Evolutionary conservation across 257 asterid genomes (phyloP), one percentile per base, ranked within the genome.

Genomic region (Petunia axillaris): DNA sequence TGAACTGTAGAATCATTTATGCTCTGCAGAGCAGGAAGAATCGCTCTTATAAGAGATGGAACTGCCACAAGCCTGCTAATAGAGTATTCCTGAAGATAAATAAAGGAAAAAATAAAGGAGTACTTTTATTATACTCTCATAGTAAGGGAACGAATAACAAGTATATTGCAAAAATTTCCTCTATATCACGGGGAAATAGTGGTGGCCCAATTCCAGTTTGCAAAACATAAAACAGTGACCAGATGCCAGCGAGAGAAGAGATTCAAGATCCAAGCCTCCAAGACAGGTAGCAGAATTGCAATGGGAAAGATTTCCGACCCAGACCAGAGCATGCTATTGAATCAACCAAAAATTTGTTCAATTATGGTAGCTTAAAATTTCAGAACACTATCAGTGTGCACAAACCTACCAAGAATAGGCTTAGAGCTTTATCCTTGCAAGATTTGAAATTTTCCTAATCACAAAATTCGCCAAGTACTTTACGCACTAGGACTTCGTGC

Each of bases 31-130:
- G 87, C 85, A 63, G 97, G 97, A 75, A 91, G 88, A 83, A 92
- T 83, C 81, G 92, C 84, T 84, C 89, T 90, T 88, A 93, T 87
- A 82, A 95, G 81, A 62, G 99, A 95, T 60, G 99, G 98, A 83
- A 95, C 98, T 73, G 96, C 94, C 77, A 92, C 87, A 16, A 93
- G 92, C 90, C 98, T 89, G 90, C 82, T 88, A 71, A 95, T 88
- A 79, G 83, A 80, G 88, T 95, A 95, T 52, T 90, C 91, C 99
- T 95, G 97, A 65, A 83, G 67, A 75, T 62, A 78, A 74, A 84
- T 53, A 68, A 80, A 43, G 65, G 55, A 68, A 76, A 64, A 74
- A 35, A 79, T 35, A 78, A 81, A 37, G 67, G 15, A 62, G 71
- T 63, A 68, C 7, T 58, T 35, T 10, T 10, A 2, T 11, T 4